phyloP scores from a whole-genome alignment of 345 rosid species.

The Eutrema japonicum region DNA sequence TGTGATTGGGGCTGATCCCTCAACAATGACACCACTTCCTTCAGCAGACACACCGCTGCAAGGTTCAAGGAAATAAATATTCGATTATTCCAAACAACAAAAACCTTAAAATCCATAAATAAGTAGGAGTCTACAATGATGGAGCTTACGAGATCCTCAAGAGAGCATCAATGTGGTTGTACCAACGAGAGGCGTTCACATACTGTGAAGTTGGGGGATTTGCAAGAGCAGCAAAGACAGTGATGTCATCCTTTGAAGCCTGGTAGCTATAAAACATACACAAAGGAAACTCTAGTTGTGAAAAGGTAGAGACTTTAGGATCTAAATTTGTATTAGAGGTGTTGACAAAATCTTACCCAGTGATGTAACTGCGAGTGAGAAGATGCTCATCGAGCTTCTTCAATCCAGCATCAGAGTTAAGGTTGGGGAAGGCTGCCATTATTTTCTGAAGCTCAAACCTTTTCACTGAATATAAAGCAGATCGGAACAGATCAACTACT shows the following conservation, averaged over 20 bases:
- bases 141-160: constrained; percentile 88
- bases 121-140: not conserved
- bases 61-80: not conserved
- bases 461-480: constrained; percentile 26
- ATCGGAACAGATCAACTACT: constrained; percentile 9
- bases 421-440: constrained; percentile 72
- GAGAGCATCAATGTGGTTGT: constrained; percentile 79
- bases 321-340: not conserved
- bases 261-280: not conserved
- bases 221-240: not conserved
- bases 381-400: constrained; percentile 83
- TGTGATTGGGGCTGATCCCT: constrained; percentile 56
- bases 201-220: constrained; percentile 62
- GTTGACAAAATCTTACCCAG: constrained; percentile 54
- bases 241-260: too few species aligned
- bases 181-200: constrained; percentile 81
- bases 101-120: not conserved
- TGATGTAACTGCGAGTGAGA: constrained; percentile 77
- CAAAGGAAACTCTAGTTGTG: too few species aligned
- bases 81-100: not conserved
- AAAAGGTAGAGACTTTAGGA: constrained; percentile 11
- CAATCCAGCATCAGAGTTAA: constrained; percentile 65
- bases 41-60: constrained; percentile 76
- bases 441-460: constrained; percentile 9
- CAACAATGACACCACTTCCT: constrained; percentile 77